These are phyloP conservation scores for Aspergillus nidulans DNA, from an alignment of 495 filamentous ascomycete genomes.

Conservation along the genomic window DNA sequence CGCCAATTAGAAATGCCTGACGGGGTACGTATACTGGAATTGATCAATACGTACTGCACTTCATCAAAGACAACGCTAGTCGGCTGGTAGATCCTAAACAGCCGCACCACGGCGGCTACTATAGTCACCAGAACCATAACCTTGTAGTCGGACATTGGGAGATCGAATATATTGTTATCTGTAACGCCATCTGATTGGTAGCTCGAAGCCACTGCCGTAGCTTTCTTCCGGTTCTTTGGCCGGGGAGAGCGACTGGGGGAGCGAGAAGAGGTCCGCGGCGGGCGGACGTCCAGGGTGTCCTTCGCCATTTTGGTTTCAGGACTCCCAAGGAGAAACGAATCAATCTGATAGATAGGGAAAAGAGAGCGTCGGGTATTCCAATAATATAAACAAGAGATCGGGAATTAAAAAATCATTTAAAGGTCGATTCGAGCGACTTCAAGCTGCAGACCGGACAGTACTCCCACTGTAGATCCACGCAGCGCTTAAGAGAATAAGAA, in stretches of 20 bases:
- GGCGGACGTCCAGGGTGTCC: conserved; percentile 36
- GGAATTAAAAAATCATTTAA: conserved; percentile 10
- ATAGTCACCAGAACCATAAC: conserved; percentile 67
- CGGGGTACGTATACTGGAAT: background rate
- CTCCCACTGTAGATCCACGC: conserved; percentile 21
- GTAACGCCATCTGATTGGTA: conserved; percentile 52
- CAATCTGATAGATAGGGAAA: conserved; percentile 8
- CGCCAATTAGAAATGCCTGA: conserved; percentile 9
- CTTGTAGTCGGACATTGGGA: conserved; percentile 79
- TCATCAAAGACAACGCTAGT: conserved; percentile 97
- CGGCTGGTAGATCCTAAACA: conserved; percentile 96
- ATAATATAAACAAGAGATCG: conserved; percentile 5
- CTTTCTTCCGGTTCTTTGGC: conserved; percentile 38
- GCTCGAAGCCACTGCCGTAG: conserved; percentile 22
- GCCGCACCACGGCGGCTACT: conserved; percentile 70
- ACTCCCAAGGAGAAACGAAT: background rate
- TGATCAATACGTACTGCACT: conserved; percentile 72
- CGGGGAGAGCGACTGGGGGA: conserved; percentile 41
- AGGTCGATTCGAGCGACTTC: background rate
- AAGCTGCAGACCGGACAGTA: conserved; percentile 1
- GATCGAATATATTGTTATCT: conserved; percentile 49
- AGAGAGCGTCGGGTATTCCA: conserved; percentile 10
- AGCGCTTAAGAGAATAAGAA: conserved; percentile 11
- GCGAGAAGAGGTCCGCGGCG: conserved; percentile 31
- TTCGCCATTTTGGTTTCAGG: conserved; percentile 29